Evolutionary conservation across 129 eudicot genomes (phyloP).

Genomic region (Mikania micrantha): DNA sequence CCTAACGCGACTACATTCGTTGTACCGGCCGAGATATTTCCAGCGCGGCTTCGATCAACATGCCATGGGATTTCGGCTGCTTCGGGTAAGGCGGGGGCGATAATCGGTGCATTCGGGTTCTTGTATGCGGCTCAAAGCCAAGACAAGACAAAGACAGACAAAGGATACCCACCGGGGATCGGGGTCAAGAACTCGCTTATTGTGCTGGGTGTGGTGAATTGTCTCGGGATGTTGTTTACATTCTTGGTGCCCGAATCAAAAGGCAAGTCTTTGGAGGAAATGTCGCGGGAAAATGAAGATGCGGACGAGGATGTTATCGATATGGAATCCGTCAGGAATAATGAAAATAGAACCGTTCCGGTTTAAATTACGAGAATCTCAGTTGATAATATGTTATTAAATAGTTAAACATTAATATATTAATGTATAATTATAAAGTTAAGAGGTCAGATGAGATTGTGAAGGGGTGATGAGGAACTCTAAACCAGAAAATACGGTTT

Average conservation of each 20-base stretch:
- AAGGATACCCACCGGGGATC: conserved; percentile 58
- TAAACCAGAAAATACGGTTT: no score
- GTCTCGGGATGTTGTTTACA: conserved; percentile 47
- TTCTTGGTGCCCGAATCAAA: conserved; percentile 72
- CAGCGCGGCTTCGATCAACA: conserved; percentile 64
- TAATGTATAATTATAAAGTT: conserved; percentile 1
- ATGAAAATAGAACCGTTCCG: conserved; percentile 37
- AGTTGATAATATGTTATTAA: no score
- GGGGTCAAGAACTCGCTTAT: conserved; percentile 58
- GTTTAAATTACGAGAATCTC: conserved; percentile 31
- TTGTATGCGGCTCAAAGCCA: conserved; percentile 56
- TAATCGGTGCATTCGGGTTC: conserved; percentile 68
- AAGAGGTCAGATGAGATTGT: no score
- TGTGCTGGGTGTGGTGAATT: conserved; percentile 50
- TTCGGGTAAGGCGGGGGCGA: conserved; percentile 71
- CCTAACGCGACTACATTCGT: conserved; percentile 71
- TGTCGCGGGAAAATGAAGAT: conserved; percentile 48
- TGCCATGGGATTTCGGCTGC: conserved; percentile 83
- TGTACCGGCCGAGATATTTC: conserved; percentile 71
- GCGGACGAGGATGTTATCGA: conserved; percentile 27
- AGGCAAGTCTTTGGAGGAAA: conserved; percentile 56
- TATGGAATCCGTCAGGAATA: conserved; percentile 4
- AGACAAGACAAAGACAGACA: conserved; percentile 41
- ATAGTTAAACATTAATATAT: no score
- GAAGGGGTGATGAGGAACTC: no score